These are phyloP conservation scores for Acanthamoeba triangularis DNA, from an alignment of 208 protist species.

Conservation along the genomic window DNA sequence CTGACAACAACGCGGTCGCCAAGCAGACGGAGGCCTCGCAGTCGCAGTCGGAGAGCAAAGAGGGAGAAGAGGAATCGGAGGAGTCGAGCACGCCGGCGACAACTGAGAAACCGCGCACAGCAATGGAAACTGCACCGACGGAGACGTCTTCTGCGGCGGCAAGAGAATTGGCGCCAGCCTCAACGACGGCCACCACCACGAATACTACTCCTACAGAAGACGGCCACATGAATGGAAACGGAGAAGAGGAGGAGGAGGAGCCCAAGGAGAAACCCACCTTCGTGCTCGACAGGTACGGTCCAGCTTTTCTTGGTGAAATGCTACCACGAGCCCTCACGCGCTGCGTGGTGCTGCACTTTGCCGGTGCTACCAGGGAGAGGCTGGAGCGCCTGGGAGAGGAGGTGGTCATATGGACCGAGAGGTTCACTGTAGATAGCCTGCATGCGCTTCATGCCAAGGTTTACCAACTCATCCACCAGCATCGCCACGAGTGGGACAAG, in stretches of 20 bases:
- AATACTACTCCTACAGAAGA: neutral
- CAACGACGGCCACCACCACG: neutral
- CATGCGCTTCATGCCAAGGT: slow-evolving; percentile 69
- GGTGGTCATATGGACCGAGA: slow-evolving; percentile 26
- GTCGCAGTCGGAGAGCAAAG: neutral
- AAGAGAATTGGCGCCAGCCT: neutral
- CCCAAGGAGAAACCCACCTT: slow-evolving; percentile 2
- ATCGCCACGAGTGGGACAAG: slow-evolving; percentile 69
- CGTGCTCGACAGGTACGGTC: neutral
- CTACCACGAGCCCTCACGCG: neutral
- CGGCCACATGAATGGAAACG: neutral
- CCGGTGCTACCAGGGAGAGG: neutral
- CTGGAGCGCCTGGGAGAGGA: slow-evolving; percentile 6
- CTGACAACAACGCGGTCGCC: neutral
- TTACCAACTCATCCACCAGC: slow-evolving; percentile 69
- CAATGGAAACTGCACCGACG: no score
- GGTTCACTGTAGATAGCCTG: slow-evolving; percentile 74
- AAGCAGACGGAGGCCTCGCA: neutral
- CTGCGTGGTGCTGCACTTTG: no score
- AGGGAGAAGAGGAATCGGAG: neutral
- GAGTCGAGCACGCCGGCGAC: no score
- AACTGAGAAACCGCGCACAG: no score
- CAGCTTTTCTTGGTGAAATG: neutral
- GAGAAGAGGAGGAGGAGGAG: neutral
- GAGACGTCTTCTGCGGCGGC: neutral